phyloP scores from a whole-genome alignment of 768 basidiomycete genomes.

The Tulasnella sp. region DNA sequence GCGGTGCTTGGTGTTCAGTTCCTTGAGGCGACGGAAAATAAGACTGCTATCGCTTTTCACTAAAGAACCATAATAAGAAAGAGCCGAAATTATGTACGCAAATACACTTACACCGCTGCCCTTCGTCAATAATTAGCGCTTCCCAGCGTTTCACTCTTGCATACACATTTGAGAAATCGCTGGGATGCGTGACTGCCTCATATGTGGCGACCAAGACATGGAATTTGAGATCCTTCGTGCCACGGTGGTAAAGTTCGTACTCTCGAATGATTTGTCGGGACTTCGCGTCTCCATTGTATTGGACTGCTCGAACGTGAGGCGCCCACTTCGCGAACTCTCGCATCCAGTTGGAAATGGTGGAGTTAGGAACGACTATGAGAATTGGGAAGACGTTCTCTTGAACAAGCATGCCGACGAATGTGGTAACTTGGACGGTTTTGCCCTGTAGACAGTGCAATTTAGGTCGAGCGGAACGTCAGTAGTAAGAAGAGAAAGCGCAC shows the following conservation, averaged over 20 bases:
- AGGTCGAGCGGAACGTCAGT: neutral
- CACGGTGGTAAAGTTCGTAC: slow-evolving; percentile 71
- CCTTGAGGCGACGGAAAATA: slow-evolving; percentile 77
- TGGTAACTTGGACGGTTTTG: slow-evolving; percentile 91
- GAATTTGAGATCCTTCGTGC: slow-evolving; percentile 56
- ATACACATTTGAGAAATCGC: slow-evolving; percentile 73
- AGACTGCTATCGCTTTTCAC: slow-evolving; percentile 80
- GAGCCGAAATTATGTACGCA: slow-evolving; percentile 27
- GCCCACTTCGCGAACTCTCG: slow-evolving; percentile 81
- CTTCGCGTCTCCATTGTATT: slow-evolving; percentile 77
- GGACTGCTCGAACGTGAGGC: slow-evolving; percentile 69
- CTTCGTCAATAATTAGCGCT: slow-evolving; percentile 89
- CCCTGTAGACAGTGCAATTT: slow-evolving; percentile 43
- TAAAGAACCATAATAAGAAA: slow-evolving; percentile 38
- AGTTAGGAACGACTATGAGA: slow-evolving; percentile 92
- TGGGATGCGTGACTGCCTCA: slow-evolving; percentile 67
- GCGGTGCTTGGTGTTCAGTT: slow-evolving; percentile 71
- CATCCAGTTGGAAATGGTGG: slow-evolving; percentile 93
- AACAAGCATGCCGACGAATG: slow-evolving; percentile 69
- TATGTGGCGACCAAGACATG: slow-evolving; percentile 94
- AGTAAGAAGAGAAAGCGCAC: slow-evolving; percentile 42
- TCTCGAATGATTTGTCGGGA: slow-evolving; percentile 74
- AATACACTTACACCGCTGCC: slow-evolving; percentile 68
- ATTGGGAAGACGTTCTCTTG: slow-evolving; percentile 63
- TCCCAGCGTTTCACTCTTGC: slow-evolving; percentile 87